Evolutionary conservation across 176 grass and related monocot species (phyloP).

Genomic region (Calamus simplicifolius): DNA sequence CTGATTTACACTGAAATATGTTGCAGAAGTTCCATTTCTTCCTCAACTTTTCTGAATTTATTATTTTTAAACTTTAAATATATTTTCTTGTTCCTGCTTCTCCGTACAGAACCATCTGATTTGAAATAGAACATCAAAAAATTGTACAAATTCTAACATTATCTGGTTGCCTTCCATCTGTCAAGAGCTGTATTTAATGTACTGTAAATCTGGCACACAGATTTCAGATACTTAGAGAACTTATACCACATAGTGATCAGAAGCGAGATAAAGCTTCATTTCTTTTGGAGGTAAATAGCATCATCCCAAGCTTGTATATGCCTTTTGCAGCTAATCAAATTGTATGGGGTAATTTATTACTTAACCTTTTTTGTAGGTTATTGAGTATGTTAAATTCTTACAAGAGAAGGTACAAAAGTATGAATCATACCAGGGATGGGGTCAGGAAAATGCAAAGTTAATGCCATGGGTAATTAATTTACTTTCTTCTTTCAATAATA

Average conservation of each 20-base stretch:
- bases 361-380: constrained; percentile 27
- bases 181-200: no score
- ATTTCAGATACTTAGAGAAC: constrained; percentile 66
- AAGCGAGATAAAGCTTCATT: constrained; percentile 63
- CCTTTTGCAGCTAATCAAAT: not conserved
- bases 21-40: no score
- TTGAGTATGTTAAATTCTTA: constrained; percentile 63
- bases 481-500: not conserved
- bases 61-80: no score
- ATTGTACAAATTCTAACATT: no score
- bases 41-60: no score
- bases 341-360: constrained; percentile 3
- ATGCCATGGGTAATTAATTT: constrained; percentile 45
- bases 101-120: no score
- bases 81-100: no score
- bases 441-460: constrained; percentile 45
- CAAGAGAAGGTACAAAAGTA: constrained; percentile 58
- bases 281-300: constrained; percentile 33
- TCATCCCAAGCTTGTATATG: not conserved
- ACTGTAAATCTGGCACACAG: constrained; percentile 16
- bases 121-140: no score
- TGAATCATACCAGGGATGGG: constrained; percentile 38
- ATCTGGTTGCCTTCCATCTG: no score
- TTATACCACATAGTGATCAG: constrained; percentile 59
- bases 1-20: no score